Conservation (phyloP, 2,329 filamentous ascomycete genomes). For the Fusarium albidum region DNA sequence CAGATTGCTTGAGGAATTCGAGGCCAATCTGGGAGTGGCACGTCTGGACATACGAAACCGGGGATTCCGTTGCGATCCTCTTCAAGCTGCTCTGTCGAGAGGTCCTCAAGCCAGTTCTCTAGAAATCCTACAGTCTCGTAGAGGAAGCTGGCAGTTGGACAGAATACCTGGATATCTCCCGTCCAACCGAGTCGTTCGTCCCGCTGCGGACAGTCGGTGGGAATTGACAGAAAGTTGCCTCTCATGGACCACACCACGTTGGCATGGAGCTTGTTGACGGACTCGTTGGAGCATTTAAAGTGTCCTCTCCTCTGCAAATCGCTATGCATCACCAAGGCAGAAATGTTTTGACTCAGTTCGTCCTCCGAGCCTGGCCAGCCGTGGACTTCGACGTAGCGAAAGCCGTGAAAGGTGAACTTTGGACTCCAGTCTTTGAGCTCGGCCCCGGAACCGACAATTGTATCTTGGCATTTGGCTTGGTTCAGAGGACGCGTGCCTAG, state of each 20-base stretch:
- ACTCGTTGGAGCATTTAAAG: conserved; percentile 60
- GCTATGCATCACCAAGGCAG: conserved; percentile 55
- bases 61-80: conserved; percentile 23
- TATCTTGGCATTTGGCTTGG: conserved; percentile 1
- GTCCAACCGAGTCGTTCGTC: conserved; percentile 65
- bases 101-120: conserved; percentile 43
- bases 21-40: conserved; percentile 11
- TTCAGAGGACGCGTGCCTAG: conserved; percentile 50
- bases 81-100: conserved; percentile 29
- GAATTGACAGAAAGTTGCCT: conserved; percentile 65
- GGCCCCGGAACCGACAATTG: neutral
- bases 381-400: conserved; percentile 59
- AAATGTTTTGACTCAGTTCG: conserved; percentile 32
- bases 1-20: conserved; percentile 40
- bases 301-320: conserved; percentile 61
- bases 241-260: conserved; percentile 66
- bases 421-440: conserved; percentile 55
- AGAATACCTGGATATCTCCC: conserved; percentile 59
- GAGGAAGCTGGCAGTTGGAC: conserved; percentile 60
- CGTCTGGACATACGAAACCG: conserved; percentile 32
- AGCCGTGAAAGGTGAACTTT: conserved; percentile 63
- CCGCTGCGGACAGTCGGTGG: conserved; percentile 65
- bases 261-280: conserved; percentile 62
- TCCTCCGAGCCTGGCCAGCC: conserved; percentile 48
- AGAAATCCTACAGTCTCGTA: conserved; percentile 60